Percentiles rank a stretch among this genome's conserved stretches.
Conservation (phyloP, 2,329 filamentous ascomycete species). For the Cytospora piceae region DNA sequence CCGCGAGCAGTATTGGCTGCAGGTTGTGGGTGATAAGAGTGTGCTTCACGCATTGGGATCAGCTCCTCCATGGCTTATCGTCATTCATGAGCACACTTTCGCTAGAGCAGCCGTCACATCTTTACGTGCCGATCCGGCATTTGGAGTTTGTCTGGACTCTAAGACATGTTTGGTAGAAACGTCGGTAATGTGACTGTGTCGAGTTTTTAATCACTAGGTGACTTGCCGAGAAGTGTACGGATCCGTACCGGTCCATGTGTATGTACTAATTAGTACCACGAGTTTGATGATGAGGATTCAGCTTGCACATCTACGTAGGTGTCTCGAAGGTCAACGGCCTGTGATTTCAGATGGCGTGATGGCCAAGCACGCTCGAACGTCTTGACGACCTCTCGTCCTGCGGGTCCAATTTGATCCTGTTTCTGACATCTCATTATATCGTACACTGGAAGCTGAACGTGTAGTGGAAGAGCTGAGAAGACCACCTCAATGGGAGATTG, state of each 20-base stretch:
- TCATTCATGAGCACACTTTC: constrained; percentile 20
- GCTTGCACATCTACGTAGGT: background rate
- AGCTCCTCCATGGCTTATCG: constrained; percentile 5
- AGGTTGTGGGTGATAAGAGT: constrained; percentile 1
- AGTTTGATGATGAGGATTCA: background rate
- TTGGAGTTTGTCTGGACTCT: constrained; percentile 6
- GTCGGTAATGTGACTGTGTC: background rate
- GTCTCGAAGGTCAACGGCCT: background rate
- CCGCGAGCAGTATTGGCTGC: background rate
- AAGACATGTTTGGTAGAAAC: constrained; percentile 22
- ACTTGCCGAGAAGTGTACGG: background rate
- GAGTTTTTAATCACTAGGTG: no score
- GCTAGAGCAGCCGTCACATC: constrained; percentile 15
- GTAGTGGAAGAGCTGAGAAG: background rate
- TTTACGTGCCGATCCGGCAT: constrained; percentile 13
- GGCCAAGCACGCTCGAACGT: constrained; percentile 9
- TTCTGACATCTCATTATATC: background rate
- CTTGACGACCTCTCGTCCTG: constrained; percentile 9
- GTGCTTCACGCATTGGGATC: background rate
- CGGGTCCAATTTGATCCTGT: background rate
- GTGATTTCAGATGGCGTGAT: constrained; percentile 1
- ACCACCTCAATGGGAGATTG: background rate
- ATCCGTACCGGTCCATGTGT: background rate
- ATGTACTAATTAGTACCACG: background rate
- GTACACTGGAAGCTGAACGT: background rate